Conservation (phyloP, 352 stramenopile species). For the Saprolegnia parasitica region DNA sequence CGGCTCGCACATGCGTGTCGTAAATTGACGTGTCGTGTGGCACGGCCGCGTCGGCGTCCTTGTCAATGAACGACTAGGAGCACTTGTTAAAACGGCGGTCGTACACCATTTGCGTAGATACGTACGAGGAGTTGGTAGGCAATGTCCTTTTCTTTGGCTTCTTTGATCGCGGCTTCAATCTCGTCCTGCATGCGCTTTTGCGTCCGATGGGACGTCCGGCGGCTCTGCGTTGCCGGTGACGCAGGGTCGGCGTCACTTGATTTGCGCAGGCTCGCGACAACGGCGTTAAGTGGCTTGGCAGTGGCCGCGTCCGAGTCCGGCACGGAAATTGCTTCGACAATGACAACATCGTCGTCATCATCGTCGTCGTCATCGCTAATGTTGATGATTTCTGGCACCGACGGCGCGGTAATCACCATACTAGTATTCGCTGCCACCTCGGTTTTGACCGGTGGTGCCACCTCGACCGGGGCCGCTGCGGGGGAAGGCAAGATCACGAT, state of each 20-base stretch:
- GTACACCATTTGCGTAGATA: neutral
- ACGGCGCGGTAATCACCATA: neutral
- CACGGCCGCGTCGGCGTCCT: neutral
- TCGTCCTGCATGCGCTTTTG: slow-evolving; percentile 27
- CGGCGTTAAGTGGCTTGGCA: neutral
- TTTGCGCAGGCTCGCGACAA: neutral
- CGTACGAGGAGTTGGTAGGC: slow-evolving; percentile 24
- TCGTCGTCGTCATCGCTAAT: neutral
- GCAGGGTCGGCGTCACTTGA: neutral
- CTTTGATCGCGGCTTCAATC: slow-evolving; percentile 9
- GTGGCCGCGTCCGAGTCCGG: no score
- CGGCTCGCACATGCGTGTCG: neutral
- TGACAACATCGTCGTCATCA: neutral
- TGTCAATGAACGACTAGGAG: slow-evolving; percentile 8
- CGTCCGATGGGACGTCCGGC: slow-evolving; percentile 25
- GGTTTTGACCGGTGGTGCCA: neutral
- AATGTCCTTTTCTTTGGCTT: slow-evolving; percentile 26
- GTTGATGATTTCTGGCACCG: neutral
- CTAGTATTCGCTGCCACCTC: neutral
- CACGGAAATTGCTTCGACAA: neutral
- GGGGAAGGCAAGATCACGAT: neutral
- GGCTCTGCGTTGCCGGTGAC: slow-evolving; percentile 11
- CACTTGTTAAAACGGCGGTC: slow-evolving; percentile 3
- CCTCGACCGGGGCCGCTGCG: neutral
- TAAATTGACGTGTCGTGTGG: neutral